Evolutionary conservation across 768 basidiomycete genomes (phyloP).

Genomic region (Auriscalpium orientale): DNA sequence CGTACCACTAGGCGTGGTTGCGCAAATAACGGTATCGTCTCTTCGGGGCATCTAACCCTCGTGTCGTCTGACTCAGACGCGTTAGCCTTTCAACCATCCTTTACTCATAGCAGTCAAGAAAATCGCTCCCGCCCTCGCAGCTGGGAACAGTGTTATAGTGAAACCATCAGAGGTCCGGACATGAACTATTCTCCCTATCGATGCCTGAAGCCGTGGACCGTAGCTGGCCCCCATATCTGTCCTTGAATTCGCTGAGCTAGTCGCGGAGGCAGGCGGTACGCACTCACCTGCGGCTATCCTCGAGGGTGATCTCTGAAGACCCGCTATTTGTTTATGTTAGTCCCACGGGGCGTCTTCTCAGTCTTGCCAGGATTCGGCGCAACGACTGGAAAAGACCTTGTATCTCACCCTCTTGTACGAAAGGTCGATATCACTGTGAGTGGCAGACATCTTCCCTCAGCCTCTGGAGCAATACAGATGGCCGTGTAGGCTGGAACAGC

Average conservation of each 20-base stretch:
- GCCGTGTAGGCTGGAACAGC: constrained; percentile 59
- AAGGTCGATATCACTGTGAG: constrained; percentile 83
- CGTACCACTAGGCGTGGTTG: constrained; percentile 81
- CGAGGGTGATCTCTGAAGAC: not conserved
- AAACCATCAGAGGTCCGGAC: constrained; percentile 67
- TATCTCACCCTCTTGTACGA: constrained; percentile 55
- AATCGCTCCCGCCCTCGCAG: constrained; percentile 77
- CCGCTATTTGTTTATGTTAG: constrained; percentile 28
- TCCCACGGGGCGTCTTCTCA: constrained; percentile 69
- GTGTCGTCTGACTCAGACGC: not conserved
- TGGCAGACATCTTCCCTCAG: not conserved
- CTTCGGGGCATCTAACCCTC: no score
- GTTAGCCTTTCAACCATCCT: constrained; percentile 83
- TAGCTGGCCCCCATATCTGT: constrained; percentile 75
- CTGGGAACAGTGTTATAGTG: constrained; percentile 76
- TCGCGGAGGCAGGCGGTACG: constrained; percentile 58
- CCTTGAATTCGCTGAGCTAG: constrained; percentile 65
- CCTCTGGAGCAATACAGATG: not conserved
- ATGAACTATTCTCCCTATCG: not conserved
- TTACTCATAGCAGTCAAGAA: constrained; percentile 87
- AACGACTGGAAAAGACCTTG: constrained; percentile 56
- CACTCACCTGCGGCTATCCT: not conserved
- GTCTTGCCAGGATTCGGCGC: constrained; percentile 69
- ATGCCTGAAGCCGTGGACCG: not conserved
- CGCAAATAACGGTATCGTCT: constrained; percentile 67